Percentiles rank a stretch among this genome's conserved stretches.
These are phyloP conservation scores for Clausena lansium DNA, from an alignment of 345 rosid genomes.

Conservation along the genomic window DNA sequence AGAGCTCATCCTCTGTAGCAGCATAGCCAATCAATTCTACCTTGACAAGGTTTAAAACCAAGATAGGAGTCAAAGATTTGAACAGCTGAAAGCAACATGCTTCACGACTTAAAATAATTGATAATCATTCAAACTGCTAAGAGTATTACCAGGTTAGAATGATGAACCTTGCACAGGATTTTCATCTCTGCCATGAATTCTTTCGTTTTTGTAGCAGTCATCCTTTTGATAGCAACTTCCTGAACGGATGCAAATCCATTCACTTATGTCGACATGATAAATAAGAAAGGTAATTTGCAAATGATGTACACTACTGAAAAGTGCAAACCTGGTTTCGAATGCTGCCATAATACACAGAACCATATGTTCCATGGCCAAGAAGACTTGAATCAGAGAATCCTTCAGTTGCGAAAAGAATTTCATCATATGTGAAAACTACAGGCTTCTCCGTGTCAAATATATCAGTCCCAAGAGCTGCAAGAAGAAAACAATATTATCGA, in stretches of 20 bases:
- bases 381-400: constrained; percentile 82
- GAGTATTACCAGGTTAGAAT: constrained; percentile 80
- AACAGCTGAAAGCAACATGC: constrained; percentile 14
- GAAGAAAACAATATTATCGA: not conserved
- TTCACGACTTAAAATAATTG: not conserved
- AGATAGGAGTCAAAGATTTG: constrained; percentile 32
- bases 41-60: constrained; percentile 53
- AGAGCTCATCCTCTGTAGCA: constrained; percentile 71
- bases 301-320: constrained; percentile 10
- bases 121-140: constrained; percentile 4
- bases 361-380: constrained; percentile 92
- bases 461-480: constrained; percentile 64
- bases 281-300: not conserved
- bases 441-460: constrained; percentile 83
- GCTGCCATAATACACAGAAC: constrained; percentile 80
- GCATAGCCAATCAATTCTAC: constrained; percentile 96
- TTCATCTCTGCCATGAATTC: constrained; percentile 97
- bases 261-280: not conserved
- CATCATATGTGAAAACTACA: constrained; percentile 74
- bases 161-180: constrained; percentile 94
- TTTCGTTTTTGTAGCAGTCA: constrained; percentile 91
- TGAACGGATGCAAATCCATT: constrained; percentile 25
- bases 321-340: constrained; percentile 74
- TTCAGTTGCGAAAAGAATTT: constrained; percentile 63
- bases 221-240: constrained; percentile 92